These are phyloP conservation scores for Prunella vulgaris DNA, from an alignment of 257 asterid genomes.

Conservation along the genomic window DNA sequence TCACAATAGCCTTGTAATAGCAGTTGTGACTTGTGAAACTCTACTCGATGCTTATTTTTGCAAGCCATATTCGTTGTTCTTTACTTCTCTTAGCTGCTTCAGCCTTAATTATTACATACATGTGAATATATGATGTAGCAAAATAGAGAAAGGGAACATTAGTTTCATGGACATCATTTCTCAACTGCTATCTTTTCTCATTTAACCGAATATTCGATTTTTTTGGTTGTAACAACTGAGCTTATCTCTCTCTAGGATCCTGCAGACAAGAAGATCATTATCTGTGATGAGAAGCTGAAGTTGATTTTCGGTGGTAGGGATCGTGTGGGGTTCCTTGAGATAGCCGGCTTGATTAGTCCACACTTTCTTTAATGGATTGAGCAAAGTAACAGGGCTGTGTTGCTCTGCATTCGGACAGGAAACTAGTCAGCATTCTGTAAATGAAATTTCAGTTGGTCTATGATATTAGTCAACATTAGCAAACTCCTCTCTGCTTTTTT, in stretches of 20 bases:
- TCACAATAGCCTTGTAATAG: neutral
- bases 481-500: neutral
- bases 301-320: constrained; percentile 60
- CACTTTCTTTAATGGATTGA: constrained; percentile 56
- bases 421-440: constrained; percentile 25
- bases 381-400: neutral
- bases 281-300: constrained; percentile 94
- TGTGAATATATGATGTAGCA: neutral
- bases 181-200: too few species aligned
- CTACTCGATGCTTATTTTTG: neutral
- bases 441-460: constrained; percentile 25
- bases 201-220: neutral
- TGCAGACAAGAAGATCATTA: constrained; percentile 65
- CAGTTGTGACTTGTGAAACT: neutral
- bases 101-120: too few species aligned
- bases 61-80: neutral
- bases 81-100: neutral
- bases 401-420: constrained; percentile 17
- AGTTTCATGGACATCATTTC: neutral
- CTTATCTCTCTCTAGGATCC: constrained; percentile 56
- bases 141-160: neutral
- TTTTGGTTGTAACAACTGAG: neutral
- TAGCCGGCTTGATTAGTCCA: constrained; percentile 81
- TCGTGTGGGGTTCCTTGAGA: constrained; percentile 87
- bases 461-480: constrained; percentile 24